Evolutionary conservation across 192 early-diverging fungal genomes (phyloP), one percentile per base, ranked within the genome.

Genomic region (Backusella psychrophila): DNA sequence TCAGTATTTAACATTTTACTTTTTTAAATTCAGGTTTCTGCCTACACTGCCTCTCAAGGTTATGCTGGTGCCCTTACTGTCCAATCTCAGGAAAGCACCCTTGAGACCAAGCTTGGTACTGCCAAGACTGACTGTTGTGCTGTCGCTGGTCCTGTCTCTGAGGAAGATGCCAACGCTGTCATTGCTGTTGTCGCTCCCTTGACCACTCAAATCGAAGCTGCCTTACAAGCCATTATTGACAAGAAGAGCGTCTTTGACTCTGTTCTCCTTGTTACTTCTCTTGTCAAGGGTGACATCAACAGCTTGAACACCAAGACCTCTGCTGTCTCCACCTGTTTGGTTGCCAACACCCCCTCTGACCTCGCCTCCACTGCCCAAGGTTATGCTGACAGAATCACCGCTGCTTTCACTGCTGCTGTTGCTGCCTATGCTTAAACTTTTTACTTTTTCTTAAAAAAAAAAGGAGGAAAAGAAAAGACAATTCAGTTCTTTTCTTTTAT

Each of bases 91-190:
- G 56, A 41, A 65, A 29, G 8, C 2, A 65, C 56, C 8, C 26
- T 74, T 52, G 53, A 65, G 29, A 63, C 19, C 38, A 56, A 41
- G 6, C 34, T 74, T 38, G 63, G 63, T 38, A 6, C 34, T 12
- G 72, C 72, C 4, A 63, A 36, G 21, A 63, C 53, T 63, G 72
- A 74, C 33, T 74, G 72, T 12, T 26, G 26, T 26, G 36, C 53
- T 39, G 35, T 65, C 49, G 0, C 56, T 63, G 53, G 56, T 39
- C 17, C 33, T 5, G 56, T 74, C 23, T 39, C 72, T 65, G 72
- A 74, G 0, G 56, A 36, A 2, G 72, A 74, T 63, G 72, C 72
- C 41, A 63, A 52, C 23, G 72, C 53, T 63, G 36, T 74, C 15
- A 17, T 74, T 33, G 26, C 31, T 65, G 53, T 34, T 26, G 72